Base-by-base conservation (phyloP, 2,329 filamentous ascomycete genomes). In the Plenodomus tracheiphilus region DNA sequence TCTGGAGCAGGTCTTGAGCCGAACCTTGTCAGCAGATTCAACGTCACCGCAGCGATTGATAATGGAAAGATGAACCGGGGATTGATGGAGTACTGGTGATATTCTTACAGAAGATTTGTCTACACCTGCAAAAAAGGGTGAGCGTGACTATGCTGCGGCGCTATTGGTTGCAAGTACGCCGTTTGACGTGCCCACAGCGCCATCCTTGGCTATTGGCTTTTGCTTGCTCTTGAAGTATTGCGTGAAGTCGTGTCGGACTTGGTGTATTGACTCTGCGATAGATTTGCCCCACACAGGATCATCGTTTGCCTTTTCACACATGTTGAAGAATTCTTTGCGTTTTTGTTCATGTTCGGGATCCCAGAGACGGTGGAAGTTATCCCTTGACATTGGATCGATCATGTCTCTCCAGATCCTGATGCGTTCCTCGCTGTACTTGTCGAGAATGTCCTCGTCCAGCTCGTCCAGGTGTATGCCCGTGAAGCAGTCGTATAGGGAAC, bases 401-500 rank as follows among this genome's bases (percentile, higher is more conserved):
- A 71, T 64, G 3, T 70, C 66, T 46, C 59, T 54, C 65, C 65
- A 71, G 30, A 66, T 63, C 37, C 60, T 63, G 47, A 68, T 69
- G 46, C 68, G 63, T 9, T 64, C 49, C 17, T 70, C 65, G 39
- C 63, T 67, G 56, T 71, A 71, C 40, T 64, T 64, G 51, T 70
- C 68, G 13, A 71, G 62, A 25, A 71, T 70, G 11, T 58, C 54
- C 13, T 70, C 66, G 47, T 70, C 68, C 7, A 69, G 64, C 43
- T 65, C 58, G 44, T 67, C 64, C 25, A 64, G 53, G 46, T 71
- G 66, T 22, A 72, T 69, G 28, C 68, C 68, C 5, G 58, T 63
- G 9, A 86, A 74, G 58, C 83, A 85, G 56, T 87, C 83, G 49
- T 78, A 83, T 5, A 87, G 74, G 0, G 82, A 81, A 10, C 81